phyloP scores from a whole-genome alignment of 495 filamentous ascomycete genomes.

The Aspergillus funiculosus region DNA sequence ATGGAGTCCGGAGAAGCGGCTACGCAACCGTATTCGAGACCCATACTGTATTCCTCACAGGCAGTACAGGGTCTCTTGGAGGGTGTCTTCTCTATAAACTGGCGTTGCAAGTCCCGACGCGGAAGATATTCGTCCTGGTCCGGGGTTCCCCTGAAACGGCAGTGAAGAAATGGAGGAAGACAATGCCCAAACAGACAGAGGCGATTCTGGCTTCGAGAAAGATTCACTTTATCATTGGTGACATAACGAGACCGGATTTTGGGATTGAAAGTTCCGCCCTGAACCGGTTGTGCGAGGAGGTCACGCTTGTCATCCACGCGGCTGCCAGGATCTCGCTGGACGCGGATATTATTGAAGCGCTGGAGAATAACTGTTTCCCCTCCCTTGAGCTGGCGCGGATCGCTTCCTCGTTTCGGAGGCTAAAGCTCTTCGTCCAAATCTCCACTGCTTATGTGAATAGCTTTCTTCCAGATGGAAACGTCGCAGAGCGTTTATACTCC shows the following conservation, averaged over 20 bases:
- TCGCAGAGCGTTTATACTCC: conserved; percentile 27
- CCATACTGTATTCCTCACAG: conserved; percentile 35
- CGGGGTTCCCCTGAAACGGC: conserved; percentile 25
- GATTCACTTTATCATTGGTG: conserved; percentile 31
- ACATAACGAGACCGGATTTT: conserved; percentile 27
- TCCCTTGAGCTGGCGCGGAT: conserved; percentile 31
- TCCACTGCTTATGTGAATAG: conserved; percentile 36
- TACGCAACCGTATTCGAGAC: conserved; percentile 26
- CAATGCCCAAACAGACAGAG: conserved; percentile 30
- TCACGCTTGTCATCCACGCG: conserved; percentile 36
- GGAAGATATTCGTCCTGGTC: conserved; percentile 30
- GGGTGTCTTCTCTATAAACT: conserved; percentile 37
- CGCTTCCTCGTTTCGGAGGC: conserved; percentile 24
- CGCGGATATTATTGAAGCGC: conserved; percentile 26
- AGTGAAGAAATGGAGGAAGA: conserved; percentile 28
- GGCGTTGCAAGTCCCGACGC: conserved; percentile 31
- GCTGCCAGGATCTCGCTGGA: conserved; percentile 35
- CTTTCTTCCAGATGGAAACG: conserved; percentile 33
- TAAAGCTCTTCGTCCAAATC: conserved; percentile 34
- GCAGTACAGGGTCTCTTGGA: conserved; percentile 35
- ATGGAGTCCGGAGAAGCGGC: conserved; percentile 23
- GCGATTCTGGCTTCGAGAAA: conserved; percentile 27
- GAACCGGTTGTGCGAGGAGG: conserved; percentile 21
- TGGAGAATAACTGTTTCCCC: conserved; percentile 36
- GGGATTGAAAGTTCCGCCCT: conserved; percentile 22